Evolutionary conservation across 352 stramenopile genomes (phyloP).

Genomic region (Phytophthora pluvialis): DNA sequence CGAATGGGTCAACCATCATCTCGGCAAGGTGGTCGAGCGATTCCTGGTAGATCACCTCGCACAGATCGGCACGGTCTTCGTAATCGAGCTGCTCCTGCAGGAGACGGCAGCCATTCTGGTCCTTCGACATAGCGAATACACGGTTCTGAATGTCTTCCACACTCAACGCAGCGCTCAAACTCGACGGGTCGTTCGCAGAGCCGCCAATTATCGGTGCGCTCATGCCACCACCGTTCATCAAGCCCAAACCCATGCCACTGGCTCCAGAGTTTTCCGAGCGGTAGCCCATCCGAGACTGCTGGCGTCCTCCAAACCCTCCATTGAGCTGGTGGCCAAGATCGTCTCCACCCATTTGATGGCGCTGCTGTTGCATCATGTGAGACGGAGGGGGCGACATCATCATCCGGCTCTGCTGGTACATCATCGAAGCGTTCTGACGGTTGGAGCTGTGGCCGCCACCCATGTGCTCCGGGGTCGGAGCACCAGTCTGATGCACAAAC

Average conservation of each 20-base stretch:
- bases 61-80: conserved; percentile 91
- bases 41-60: conserved; percentile 96
- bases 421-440: conserved; percentile 34
- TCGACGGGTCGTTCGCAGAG: conserved; percentile 27
- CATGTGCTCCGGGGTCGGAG: conserved; percentile 31
- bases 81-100: conserved; percentile 97
- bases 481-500: conserved; percentile 68
- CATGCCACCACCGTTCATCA: conserved; percentile 36
- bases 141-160: conserved; percentile 81
- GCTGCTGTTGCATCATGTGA: conserved; percentile 47
- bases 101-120: conserved; percentile 97
- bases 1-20: conserved; percentile 99
- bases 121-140: conserved; percentile 92
- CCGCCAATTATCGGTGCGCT: conserved; percentile 39
- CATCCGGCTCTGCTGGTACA: conserved; percentile 44
- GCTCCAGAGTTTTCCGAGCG: conserved; percentile 32
- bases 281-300: conserved; percentile 36
- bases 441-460: conserved; percentile 26
- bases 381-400: conserved; percentile 40
- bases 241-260: conserved; percentile 26
- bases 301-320: conserved; percentile 30
- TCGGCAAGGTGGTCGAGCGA: conserved; percentile 96
- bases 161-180: conserved; percentile 53
- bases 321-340: conserved; percentile 32
- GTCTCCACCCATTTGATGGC: conserved; percentile 40